These are phyloP conservation scores for Aphanoascus verrucosus DNA, from an alignment of 2,329 filamentous ascomycete genomes.

Conservation along the genomic window DNA sequence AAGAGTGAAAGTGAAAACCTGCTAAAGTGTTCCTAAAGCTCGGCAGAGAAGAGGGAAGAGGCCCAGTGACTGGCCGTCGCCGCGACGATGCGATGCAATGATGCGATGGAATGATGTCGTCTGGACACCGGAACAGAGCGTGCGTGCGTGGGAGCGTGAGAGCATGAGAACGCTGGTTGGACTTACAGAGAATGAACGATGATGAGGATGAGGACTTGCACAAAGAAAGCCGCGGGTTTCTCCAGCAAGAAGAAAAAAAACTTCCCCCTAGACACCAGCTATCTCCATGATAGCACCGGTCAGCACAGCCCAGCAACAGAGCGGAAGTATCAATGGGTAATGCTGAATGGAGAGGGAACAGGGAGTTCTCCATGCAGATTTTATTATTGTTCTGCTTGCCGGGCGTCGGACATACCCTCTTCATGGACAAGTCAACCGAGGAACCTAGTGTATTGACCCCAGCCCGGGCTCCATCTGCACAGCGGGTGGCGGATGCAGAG, in stretches of 20 bases:
- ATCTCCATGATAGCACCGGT: too few relatives aligned
- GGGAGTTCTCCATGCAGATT: background rate
- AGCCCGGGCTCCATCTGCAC: slow-evolving; percentile 13
- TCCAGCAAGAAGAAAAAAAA: slow-evolving; percentile 1
- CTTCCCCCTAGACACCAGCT: background rate
- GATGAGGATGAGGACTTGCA: background rate
- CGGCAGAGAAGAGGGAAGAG: slow-evolving; percentile 6
- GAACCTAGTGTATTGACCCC: slow-evolving; percentile 1
- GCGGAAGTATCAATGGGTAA: background rate
- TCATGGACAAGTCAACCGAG: background rate
- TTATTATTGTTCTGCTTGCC: too few relatives aligned
- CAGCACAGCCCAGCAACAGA: background rate
- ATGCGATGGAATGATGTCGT: slow-evolving; percentile 2
- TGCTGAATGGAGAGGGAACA: background rate
- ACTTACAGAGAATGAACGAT: slow-evolving; percentile 6
- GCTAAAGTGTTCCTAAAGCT: slow-evolving; percentile 3
- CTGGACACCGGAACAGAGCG: background rate
- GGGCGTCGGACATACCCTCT: background rate
- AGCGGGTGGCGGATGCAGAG: background rate
- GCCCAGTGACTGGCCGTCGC: slow-evolving; percentile 1
- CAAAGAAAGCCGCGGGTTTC: slow-evolving; percentile 3
- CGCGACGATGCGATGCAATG: slow-evolving; percentile 9
- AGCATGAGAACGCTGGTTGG: background rate
- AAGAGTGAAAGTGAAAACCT: slow-evolving; percentile 1
- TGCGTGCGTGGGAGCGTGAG: too few relatives aligned